Evolutionary conservation across 441 rosid species (phyloP).

Genomic region (Capsella rubella): DNA sequence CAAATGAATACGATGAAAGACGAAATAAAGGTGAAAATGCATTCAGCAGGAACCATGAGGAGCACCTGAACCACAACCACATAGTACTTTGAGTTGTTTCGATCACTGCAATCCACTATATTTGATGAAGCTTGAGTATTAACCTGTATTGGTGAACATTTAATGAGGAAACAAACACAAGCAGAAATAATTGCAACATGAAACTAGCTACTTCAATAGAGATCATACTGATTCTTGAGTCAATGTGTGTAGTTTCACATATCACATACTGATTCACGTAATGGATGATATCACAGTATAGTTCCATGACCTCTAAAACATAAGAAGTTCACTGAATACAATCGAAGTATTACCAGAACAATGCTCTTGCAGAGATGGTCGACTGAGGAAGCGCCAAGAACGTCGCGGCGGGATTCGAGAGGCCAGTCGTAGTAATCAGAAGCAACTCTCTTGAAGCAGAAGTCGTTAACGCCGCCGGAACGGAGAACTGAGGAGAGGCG

Average conservation of each 20-base stretch:
- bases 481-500: conserved; percentile 71
- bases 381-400: conserved; percentile 71
- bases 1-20: conserved; percentile 9
- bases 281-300: background rate
- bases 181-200: background rate
- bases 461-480: conserved; percentile 58
- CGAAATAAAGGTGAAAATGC: conserved; percentile 20
- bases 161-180: background rate
- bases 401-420: conserved; percentile 70
- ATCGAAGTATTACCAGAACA: conserved; percentile 63
- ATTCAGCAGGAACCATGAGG: background rate
- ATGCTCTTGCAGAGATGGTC: conserved; percentile 92
- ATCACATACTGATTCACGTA: background rate
- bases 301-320: background rate
- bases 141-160: conserved; percentile 51
- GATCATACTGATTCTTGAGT: conserved; percentile 9
- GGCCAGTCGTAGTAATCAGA: conserved; percentile 75
- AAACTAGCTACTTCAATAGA: background rate
- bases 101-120: conserved; percentile 72
- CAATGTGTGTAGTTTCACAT: background rate
- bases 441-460: conserved; percentile 67
- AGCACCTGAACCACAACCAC: conserved; percentile 88
- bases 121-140: conserved; percentile 79
- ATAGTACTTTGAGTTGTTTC: conserved; percentile 81
- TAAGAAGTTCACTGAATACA: background rate